Base-by-base conservation (phyloP, 495 filamentous ascomycete genomes). In the Achaetomiella virescens region DNA sequence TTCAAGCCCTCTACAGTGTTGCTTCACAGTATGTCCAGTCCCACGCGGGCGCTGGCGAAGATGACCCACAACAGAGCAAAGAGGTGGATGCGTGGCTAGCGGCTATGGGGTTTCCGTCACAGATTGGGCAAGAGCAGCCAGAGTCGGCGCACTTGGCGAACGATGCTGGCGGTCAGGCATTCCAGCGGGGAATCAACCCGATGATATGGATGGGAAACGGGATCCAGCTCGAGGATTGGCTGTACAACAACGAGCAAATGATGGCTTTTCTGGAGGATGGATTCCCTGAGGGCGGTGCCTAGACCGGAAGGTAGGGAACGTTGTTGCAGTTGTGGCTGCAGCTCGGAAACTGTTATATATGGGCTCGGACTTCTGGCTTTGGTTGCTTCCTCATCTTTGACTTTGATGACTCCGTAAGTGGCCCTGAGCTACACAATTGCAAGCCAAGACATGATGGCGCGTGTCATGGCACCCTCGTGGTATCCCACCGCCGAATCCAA, bases 191-290 rank as follows among this genome's bases (percentile, higher is more conserved):
- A 25, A 65, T 52, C 35, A 66, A 56, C 40, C 63, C 60, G 44
- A 61, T 47, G 61, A 60, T 55, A 41, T 65, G 46, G 63, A 61
- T 60, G 61, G 61, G 57, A 6, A 60, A 55, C 71, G 76, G 68
- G 11, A 65, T 70, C 25, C 74, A 82, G 53, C 60, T 85, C n/a
- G 80, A 80, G 21, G 83, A 83, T 56, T 85, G 83, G 83, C 85
- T 82, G 53, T 83, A 79, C 25, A 81, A 81, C 2, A 83, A 83
- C 60, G 76, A 80, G 55, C 79, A 84, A 55, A 82, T 86, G 73
- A 76, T 84, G 75, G 77, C 77, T 0, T 59, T 86, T 41, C 52
- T 85, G 42, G 81, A 84, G 56, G 79, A 81, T 55, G 81, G 83
- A 58, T 49, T 80, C 11, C 22, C 52, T 3, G 59, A 53, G 1